phyloP scores from a whole-genome alignment of 2,329 filamentous ascomycete genomes.

The Colletotrichum sp. region DNA sequence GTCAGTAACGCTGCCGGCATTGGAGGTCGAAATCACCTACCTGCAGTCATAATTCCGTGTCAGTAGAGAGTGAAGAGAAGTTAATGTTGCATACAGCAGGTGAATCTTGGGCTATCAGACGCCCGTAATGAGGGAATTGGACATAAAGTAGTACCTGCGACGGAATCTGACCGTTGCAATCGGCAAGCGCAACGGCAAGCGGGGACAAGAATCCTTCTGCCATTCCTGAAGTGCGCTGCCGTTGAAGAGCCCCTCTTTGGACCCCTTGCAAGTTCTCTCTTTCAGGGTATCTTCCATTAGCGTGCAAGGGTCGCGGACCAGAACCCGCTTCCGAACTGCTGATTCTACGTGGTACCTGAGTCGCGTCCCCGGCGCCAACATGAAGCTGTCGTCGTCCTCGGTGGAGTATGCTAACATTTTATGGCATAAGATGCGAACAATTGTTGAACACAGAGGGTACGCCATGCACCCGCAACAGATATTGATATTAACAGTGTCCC shows the following conservation, averaged over 20 bases:
- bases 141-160: neutral
- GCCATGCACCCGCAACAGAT: neutral
- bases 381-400: neutral
- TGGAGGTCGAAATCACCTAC: neutral
- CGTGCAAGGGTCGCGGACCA: neutral
- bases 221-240: neutral
- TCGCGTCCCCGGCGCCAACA: neutral
- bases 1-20: neutral
- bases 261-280: neutral
- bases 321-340: neutral
- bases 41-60: neutral
- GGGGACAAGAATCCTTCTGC: neutral
- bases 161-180: neutral
- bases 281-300: neutral
- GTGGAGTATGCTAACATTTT: neutral
- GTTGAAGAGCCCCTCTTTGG: neutral
- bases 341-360: neutral
- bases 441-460: rapidly evolving
- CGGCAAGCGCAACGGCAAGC: neutral
- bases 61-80: neutral
- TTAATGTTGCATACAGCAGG: neutral
- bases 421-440: neutral
- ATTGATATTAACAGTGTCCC: neutral
- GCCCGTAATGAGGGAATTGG: neutral
- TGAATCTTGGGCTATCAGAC: neutral